A percentile compares a stretch with the other conserved stretches of the same genome.
Evolutionary conservation across 441 rosid species (phyloP).

Genomic region (Melastoma candidum): DNA sequence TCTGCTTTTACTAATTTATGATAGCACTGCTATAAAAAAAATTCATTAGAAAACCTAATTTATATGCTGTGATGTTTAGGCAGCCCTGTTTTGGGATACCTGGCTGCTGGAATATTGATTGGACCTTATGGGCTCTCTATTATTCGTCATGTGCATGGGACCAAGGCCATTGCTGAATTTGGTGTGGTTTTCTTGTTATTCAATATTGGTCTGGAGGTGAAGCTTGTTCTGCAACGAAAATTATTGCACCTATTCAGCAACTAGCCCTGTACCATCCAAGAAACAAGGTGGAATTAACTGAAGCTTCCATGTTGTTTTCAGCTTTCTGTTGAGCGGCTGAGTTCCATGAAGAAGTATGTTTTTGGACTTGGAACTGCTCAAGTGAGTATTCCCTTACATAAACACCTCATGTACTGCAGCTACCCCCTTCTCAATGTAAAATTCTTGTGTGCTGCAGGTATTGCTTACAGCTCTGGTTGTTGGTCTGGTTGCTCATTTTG

Average conservation of each 20-base stretch:
- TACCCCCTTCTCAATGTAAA: too few species aligned
- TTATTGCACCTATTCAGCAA: constrained; percentile 1
- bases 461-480: constrained; percentile 80
- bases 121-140: constrained; percentile 98
- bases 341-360: constrained; percentile 99
- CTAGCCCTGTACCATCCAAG: constrained; percentile 17
- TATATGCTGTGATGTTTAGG: constrained; percentile 52
- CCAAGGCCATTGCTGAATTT: constrained; percentile 97
- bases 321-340: constrained; percentile 98
- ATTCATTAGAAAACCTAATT: background rate
- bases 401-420: too few species aligned
- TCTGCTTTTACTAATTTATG: constrained; percentile 10
- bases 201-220: constrained; percentile 99
- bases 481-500: constrained; percentile 74
- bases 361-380: constrained; percentile 96
- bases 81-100: constrained; percentile 97
- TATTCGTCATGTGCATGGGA: constrained; percentile 92
- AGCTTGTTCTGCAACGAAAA: constrained; percentile 14
- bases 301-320: constrained; percentile 26
- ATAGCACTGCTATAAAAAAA: too few species aligned
- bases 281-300: constrained; percentile 11
- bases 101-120: constrained; percentile 97
- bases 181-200: constrained; percentile 98
- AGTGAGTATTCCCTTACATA: constrained; percentile 26
- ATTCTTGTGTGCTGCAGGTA: constrained; percentile 41